A percentile compares a stretch with the other conserved stretches of the same genome.
phyloP scores from a whole-genome alignment of 768 basidiomycete genomes.

The Mycena indigotica region DNA sequence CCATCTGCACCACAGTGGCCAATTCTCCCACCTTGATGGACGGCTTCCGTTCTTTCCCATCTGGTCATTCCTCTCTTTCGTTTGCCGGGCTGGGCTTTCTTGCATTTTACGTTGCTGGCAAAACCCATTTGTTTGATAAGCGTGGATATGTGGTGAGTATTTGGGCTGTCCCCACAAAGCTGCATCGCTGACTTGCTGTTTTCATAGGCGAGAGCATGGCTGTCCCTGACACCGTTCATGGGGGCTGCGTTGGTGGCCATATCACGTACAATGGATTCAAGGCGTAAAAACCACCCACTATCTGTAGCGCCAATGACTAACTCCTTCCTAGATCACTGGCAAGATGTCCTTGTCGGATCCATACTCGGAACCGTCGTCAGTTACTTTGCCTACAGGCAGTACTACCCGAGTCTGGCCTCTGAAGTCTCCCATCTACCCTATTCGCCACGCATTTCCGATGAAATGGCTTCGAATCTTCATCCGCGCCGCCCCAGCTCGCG shows the following conservation, averaged over 20 bases:
- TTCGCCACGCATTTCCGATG: slow-evolving; percentile 60
- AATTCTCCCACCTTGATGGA: slow-evolving; percentile 61
- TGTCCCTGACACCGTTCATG: slow-evolving; percentile 72
- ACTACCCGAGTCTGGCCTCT: slow-evolving; percentile 74
- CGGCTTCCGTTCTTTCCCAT: slow-evolving; percentile 87
- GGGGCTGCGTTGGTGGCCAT: slow-evolving; percentile 81
- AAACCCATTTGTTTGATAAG: slow-evolving; percentile 86
- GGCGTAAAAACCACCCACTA: slow-evolving; percentile 74
- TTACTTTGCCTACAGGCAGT: slow-evolving; percentile 80
- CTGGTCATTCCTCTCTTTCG: slow-evolving; percentile 72
- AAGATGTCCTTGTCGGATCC: slow-evolving; percentile 83
- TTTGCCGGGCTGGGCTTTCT: slow-evolving; percentile 93
- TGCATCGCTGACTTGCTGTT: too few species aligned
- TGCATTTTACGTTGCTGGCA: slow-evolving; percentile 86
- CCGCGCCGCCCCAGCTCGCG: slow-evolving; percentile 14
- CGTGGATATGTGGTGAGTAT: slow-evolving; percentile 67
- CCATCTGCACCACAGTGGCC: slow-evolving; percentile 79
- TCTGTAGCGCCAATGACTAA: slow-evolving; percentile 12
- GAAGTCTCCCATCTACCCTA: slow-evolving; percentile 69
- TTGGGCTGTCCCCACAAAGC: too few species aligned
- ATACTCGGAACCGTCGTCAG: slow-evolving; percentile 71
- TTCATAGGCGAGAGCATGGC: slow-evolving; percentile 80
- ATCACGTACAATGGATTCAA: slow-evolving; percentile 89
- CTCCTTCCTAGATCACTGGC: slow-evolving; percentile 74
- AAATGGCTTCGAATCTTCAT: slow-evolving; percentile 49